Evolutionary conservation across 2,329 filamentous ascomycete species (phyloP).

Genomic region (Fonsecaea multimorphosa): DNA sequence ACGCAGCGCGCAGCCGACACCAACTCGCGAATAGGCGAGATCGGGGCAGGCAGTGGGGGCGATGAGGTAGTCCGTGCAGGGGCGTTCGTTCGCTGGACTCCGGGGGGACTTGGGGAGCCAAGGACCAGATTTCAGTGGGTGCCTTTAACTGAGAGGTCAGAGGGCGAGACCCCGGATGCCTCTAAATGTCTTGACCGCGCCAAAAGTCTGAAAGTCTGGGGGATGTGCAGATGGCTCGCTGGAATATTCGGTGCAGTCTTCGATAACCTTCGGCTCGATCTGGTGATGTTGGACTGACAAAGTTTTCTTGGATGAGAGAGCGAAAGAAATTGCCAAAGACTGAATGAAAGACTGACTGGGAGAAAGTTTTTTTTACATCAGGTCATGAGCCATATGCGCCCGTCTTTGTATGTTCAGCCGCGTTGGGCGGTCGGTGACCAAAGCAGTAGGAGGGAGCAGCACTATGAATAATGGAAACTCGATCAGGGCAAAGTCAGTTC

Average conservation of each 20-base stretch:
- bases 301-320: neutral
- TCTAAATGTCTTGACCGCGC: neutral
- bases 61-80: neutral
- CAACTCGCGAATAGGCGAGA: conserved; percentile 2
- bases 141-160: neutral
- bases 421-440: conserved; percentile 23
- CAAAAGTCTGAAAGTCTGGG: conserved; percentile 4
- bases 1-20: neutral
- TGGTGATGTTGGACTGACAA: neutral
- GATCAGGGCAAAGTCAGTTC: conserved; percentile 24
- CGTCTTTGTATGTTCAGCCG: conserved; percentile 29
- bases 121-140: neutral
- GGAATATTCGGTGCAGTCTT: neutral
- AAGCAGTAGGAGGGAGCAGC: conserved; percentile 16
- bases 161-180: neutral
- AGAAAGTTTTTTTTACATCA: neutral
- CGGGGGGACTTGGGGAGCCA: neutral
- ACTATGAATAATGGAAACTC: conserved; percentile 39
- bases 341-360: conserved; percentile 1
- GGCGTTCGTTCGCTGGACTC: neutral
- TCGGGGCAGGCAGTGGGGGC: neutral
- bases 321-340: neutral
- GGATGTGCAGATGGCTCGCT: conserved; percentile 2
- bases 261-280: neutral
- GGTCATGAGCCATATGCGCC: conserved; percentile 5